Evolutionary conservation across 2,329 filamentous ascomycete species (phyloP).

Genomic region (Grosmannia clavigera): DNA sequence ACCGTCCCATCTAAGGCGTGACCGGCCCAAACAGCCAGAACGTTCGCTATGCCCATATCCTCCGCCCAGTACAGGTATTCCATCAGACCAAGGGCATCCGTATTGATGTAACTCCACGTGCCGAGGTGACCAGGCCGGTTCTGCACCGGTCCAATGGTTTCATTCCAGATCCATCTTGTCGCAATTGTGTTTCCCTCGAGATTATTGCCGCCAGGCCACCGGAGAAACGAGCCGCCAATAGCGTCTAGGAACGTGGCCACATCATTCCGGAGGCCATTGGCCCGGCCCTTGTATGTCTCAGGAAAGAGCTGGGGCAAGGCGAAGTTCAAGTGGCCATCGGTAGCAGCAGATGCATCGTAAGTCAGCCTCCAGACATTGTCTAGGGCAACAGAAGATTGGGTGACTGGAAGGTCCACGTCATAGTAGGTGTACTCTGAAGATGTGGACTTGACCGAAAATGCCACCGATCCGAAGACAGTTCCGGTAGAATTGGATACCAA

Average conservation of each 20-base stretch:
- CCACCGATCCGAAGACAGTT: too few species aligned
- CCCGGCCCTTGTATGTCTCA: conserved; percentile 43
- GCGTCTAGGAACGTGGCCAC: conserved; percentile 35
- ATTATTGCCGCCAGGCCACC: too few species aligned
- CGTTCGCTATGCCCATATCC: conserved; percentile 40
- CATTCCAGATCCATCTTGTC: too few species aligned
- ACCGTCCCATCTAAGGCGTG: conserved; percentile 41
- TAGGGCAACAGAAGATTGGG: too few species aligned
- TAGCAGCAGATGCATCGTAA: not conserved
- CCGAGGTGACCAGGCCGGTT: conserved; percentile 42
- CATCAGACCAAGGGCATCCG: conserved; percentile 47
- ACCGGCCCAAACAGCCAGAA: conserved; percentile 43
- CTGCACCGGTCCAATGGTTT: conserved; percentile 23
- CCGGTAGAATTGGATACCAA: not conserved
- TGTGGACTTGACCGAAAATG: too few species aligned
- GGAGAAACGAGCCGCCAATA: too few species aligned
- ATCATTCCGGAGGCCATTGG: conserved; percentile 46
- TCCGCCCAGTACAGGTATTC: conserved; percentile 51
- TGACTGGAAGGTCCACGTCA: too few species aligned
- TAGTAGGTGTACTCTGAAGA: too few species aligned
- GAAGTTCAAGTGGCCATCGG: conserved; percentile 34
- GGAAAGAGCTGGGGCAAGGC: conserved; percentile 48
- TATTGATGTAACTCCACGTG: conserved; percentile 49
- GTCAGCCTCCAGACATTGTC: not conserved
- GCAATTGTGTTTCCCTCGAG: too few species aligned